Conservation (phyloP, 495 filamentous ascomycete species). For the Tuber microsphaerosporum region DNA sequence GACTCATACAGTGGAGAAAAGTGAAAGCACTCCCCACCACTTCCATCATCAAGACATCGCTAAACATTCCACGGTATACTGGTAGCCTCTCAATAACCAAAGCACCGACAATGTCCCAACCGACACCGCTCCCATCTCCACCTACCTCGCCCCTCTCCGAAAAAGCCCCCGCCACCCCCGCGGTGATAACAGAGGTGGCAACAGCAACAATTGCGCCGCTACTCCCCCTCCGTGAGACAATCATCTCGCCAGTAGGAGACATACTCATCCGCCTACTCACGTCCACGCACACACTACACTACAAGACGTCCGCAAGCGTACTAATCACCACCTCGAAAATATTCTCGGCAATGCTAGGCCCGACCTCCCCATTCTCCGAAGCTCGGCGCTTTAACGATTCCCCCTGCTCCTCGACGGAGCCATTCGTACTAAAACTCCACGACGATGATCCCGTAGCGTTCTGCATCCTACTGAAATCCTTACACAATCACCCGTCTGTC, state of each 20-base stretch:
- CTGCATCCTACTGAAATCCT: constrained; percentile 13
- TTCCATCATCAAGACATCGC: not conserved
- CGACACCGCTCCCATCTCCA: not conserved
- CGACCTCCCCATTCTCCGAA: constrained; percentile 16
- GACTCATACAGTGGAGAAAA: not conserved
- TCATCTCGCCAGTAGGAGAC: not conserved
- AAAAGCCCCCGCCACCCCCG: not conserved
- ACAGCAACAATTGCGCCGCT: not conserved
- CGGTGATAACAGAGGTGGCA: too few species aligned
- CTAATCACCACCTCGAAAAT: constrained; percentile 21
- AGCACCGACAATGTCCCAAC: not conserved
- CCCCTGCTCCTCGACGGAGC: not conserved
- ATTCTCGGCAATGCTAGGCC: constrained; percentile 26
- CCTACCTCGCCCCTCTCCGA: not conserved
- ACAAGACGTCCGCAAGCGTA: not conserved
- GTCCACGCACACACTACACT: not conserved
- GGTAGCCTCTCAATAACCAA: not conserved
- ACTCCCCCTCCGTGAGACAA: not conserved
- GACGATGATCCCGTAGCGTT: constrained; percentile 27
- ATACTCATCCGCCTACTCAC: not conserved
- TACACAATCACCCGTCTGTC: constrained; percentile 18
- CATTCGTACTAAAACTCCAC: constrained; percentile 18
- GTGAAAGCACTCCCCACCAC: not conserved
- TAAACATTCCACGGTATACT: not conserved
- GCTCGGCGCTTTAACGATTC: constrained; percentile 13